These are phyloP conservation scores for Mycena leptocephala DNA, from an alignment of 768 basidiomycete species.

Conservation along the genomic window DNA sequence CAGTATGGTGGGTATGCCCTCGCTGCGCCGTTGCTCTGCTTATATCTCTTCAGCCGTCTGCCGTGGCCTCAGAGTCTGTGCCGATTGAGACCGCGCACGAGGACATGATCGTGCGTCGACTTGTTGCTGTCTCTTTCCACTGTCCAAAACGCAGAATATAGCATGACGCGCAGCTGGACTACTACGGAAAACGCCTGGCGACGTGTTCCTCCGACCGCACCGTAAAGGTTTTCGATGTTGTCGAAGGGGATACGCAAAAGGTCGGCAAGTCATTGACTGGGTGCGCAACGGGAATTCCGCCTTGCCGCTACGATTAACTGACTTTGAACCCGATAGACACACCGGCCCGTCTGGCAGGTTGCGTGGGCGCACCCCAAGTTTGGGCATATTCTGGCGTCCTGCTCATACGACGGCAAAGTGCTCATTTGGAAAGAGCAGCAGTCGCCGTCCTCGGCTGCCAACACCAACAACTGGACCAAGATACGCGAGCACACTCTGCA, in stretches of 20 bases:
- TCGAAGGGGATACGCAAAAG: conserved; percentile 87
- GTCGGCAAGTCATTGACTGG: conserved; percentile 86
- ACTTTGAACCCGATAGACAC: conserved; percentile 71
- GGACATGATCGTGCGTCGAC: conserved; percentile 93
- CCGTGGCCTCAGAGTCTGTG: conserved; percentile 76
- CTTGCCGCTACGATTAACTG: not conserved
- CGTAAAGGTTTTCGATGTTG: conserved; percentile 95
- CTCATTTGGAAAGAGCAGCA: conserved; percentile 98
- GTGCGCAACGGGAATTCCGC: conserved; percentile 56
- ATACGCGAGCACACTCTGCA: conserved; percentile 97
- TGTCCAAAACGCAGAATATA: conserved; percentile 47
- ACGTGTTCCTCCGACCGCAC: conserved; percentile 98
- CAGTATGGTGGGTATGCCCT: not conserved
- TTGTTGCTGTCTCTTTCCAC: not conserved
- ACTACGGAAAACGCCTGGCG: conserved; percentile 96
- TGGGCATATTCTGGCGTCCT: conserved; percentile 97
- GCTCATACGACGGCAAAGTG: conserved; percentile 98
- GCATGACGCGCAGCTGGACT: conserved; percentile 99
- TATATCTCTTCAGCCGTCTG: conserved; percentile 57
- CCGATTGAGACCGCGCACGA: conserved; percentile 97
- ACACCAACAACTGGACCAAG: conserved; percentile 77
- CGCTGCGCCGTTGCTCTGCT: not conserved
- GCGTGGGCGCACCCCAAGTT: conserved; percentile 99
- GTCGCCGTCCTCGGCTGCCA: conserved; percentile 67
- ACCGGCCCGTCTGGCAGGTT: conserved; percentile 98